Conservation (phyloP, 805 yeast species). For the Saccharomyces eubayanus region DNA sequence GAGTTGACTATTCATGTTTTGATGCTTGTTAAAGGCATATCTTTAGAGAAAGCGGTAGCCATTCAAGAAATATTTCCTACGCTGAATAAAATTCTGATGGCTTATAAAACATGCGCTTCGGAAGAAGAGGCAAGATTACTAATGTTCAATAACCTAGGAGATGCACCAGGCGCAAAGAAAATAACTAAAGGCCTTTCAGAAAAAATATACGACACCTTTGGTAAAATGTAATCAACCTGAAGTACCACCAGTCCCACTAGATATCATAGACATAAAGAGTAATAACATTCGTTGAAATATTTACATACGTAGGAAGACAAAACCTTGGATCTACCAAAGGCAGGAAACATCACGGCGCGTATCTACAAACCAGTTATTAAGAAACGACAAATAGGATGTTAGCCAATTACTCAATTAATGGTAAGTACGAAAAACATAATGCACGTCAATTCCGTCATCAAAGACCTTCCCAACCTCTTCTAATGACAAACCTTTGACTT, state of each 20-base stretch:
- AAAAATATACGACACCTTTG: constrained; percentile 23
- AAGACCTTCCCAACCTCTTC: constrained; percentile 37
- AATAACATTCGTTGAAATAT: background rate
- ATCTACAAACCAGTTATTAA: background rate
- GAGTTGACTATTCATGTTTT: constrained; percentile 72
- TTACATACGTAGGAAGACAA: background rate
- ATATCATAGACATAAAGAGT: background rate
- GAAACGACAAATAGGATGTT: background rate
- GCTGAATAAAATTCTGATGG: constrained; percentile 43
- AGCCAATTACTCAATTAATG: constrained; percentile 8
- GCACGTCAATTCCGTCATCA: constrained; percentile 34
- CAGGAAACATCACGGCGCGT: background rate
- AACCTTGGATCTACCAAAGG: background rate
- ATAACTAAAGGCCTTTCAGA: constrained; percentile 29
- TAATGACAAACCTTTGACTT: constrained; percentile 37
- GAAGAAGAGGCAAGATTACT: constrained; percentile 22
- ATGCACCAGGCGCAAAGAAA: constrained; percentile 29
- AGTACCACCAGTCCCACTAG: background rate
- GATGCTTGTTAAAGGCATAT: constrained; percentile 71
- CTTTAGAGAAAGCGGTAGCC: constrained; percentile 74
- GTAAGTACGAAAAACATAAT: constrained; percentile 29
- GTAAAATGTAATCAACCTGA: constrained; percentile 1
- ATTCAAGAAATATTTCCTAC: constrained; percentile 69
- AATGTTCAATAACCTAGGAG: constrained; percentile 21
- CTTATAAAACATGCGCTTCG: constrained; percentile 22